Base-by-base conservation (phyloP, 2,329 filamentous ascomycete species). In the Incumbomyces lentus region DNA sequence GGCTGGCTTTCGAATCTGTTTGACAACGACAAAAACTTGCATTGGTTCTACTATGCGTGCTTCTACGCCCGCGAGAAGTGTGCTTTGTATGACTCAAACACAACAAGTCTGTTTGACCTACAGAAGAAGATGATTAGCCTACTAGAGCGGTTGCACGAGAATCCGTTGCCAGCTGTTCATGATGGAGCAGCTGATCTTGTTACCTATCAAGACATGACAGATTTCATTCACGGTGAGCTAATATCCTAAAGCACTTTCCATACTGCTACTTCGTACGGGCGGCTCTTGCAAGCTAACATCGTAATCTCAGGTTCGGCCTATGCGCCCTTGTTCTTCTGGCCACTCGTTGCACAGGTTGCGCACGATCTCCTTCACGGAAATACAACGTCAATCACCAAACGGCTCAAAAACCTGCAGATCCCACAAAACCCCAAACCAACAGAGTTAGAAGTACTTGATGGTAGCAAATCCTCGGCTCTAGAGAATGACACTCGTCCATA, bases 1-100 rank as follows among this genome's bases (percentile, higher is more conserved):
- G 59, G 60, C 54, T 78, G 72, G 73, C 71, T 67, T 47, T 62
- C 65, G 22, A 65, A 69, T 43, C 55, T 76, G 6, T 63, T 63
- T n/a, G 72, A 80, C 53, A 70, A 73, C 12, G 76, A 81, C 57
- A 65, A 69, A 43, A 69, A 74, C 5, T 68, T 78, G 54, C 60
- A 67, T 1, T 68, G 63, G 14, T 79, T 81, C 48, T 76, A 73
- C 54, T 60, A 64, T 14, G 68, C 70, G 34, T 82, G 79, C 55
- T 68, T 72, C 55, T 61, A 66, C 35, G 76, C 71, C 14, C 73
- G 73, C 0, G 49, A 62, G 1, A 65, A 59, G 6, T 79, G 74
- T 46, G 64, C 65, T 1, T 65, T 78, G 36, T 64, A 62, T 26
- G 33, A 55, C 13, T 19, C 41, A 2, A 11, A 35, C 16, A 42